Evolutionary conservation across 1,284 basidiomycete genomes (phyloP).

Genomic region (Cryptococcus sp.): DNA sequence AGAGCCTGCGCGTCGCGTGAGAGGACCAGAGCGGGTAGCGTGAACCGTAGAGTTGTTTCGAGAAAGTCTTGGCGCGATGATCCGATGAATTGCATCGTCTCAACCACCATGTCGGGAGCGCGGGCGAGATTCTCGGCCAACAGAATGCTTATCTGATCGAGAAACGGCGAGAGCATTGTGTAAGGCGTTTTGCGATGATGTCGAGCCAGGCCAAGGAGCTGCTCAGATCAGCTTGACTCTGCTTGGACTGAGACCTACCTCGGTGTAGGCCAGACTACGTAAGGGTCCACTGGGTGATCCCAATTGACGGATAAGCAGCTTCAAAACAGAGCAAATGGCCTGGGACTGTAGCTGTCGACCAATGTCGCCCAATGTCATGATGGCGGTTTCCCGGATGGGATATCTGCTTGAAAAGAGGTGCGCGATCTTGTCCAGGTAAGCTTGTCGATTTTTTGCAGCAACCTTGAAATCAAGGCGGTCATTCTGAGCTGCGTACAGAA

Average conservation of each 20-base stretch:
- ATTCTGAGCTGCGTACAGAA: constrained; percentile 16
- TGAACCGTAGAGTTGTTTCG: constrained; percentile 64
- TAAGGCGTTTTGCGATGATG: constrained; percentile 68
- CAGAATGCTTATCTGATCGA: constrained; percentile 68
- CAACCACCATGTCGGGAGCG: constrained; percentile 57
- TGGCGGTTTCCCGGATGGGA: constrained; percentile 26
- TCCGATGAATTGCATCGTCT: constrained; percentile 46
- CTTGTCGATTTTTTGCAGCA: constrained; percentile 12
- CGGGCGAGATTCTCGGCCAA: constrained; percentile 64
- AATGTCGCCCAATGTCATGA: constrained; percentile 34
- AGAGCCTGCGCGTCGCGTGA: constrained; percentile 59
- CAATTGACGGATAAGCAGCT: constrained; percentile 68
- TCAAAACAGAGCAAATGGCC: constrained; percentile 64
- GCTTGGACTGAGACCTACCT: constrained; percentile 56
- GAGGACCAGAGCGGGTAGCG: constrained; percentile 71
- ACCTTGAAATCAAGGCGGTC: constrained; percentile 12
- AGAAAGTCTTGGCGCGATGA: constrained; percentile 63
- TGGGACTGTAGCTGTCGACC: constrained; percentile 60
- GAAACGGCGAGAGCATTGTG: constrained; percentile 67
- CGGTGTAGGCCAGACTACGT: constrained; percentile 67
- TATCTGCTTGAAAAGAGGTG: neutral
- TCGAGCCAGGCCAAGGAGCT: constrained; percentile 60
- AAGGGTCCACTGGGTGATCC: constrained; percentile 67
- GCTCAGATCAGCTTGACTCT: constrained; percentile 6
- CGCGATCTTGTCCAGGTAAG: constrained; percentile 1